Evolutionary conservation across 164 flowering plant genomes (phyloP), one percentile per base, ranked within the genome.

Genomic region (Protea cynaroides): DNA sequence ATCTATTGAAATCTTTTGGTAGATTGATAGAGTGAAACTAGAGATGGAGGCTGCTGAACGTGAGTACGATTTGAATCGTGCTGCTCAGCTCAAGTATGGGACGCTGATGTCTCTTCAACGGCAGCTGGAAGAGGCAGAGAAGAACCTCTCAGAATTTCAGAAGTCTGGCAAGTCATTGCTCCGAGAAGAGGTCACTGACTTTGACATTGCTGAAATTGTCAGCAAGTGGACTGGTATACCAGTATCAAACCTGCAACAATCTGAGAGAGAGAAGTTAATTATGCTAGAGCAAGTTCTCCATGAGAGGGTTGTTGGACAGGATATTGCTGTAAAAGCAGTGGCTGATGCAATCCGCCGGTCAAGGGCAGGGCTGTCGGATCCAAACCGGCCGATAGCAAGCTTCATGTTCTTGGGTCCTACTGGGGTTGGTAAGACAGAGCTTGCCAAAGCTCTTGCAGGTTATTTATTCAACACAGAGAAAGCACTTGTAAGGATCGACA

Each of bases 351-450:
- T 94, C 29, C 74, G 95, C 4, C 93, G 96, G 7, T 89, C 97
- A 53, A 81, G 97, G 75, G 96, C 96, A 19, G 98, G 98, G 23
- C 72, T 91, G 7, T 86, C 95, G 7, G 97, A 91, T 65, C 97
- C 97, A 11, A 89, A 86, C 63, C 83, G 88, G 4, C 99, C 97
- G 17, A 88, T 91, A 37, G 97, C 96, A 22, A 89, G 96, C 69
- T 94, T 94, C 74, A 85, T 91, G 97, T 94, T 94, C 73, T 83
- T 91, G 96, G 99, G 99, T 2, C 99, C 99, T 4, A 94, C 99
- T 15, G 99, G 99, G 59, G 99, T 94, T 54, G 97, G 99, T 22
- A 94, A 94, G 75, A 94, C 99, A 0, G 97, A 94, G 80, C 97
- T 94, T 74, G 99, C 83, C 8, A 91, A 94, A 67, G 87, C 99